Evolutionary conservation across 345 rosid species (phyloP).

Genomic region (Odontarrhena argentea): DNA sequence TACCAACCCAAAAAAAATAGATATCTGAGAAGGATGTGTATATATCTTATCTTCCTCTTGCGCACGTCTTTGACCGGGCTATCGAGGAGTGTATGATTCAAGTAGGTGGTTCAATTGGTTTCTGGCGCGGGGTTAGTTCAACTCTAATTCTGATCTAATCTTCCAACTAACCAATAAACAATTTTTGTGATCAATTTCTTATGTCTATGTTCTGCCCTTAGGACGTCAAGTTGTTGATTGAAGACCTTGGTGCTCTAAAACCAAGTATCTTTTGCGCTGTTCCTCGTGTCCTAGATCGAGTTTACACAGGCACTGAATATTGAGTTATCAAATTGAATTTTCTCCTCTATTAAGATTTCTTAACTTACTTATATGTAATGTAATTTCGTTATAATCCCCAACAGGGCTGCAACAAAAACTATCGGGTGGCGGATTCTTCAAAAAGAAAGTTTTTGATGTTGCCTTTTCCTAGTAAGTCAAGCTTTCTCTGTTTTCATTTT

Average conservation of each 20-base stretch:
- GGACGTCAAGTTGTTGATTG: conserved; percentile 91
- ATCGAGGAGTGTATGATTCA: conserved; percentile 81
- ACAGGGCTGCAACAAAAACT: conserved; percentile 82
- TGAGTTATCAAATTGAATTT: no score
- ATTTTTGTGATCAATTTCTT: neutral
- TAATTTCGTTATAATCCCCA: neutral
- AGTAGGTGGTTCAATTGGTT: conserved; percentile 84
- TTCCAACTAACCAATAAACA: neutral
- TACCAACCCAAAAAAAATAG: conserved; percentile 10
- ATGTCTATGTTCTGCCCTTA: conserved; percentile 20
- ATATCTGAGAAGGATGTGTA: conserved; percentile 61
- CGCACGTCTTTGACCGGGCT: conserved; percentile 92
- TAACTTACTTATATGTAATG: neutral
- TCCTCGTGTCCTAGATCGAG: conserved; percentile 90
- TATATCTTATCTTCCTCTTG: conserved; percentile 95
- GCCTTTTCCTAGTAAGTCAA: conserved; percentile 79
- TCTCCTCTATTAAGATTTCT: neutral
- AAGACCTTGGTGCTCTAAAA: conserved; percentile 91
- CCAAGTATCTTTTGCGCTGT: conserved; percentile 92
- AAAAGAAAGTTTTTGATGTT: conserved; percentile 59
- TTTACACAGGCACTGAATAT: conserved; percentile 57
- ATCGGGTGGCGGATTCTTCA: conserved; percentile 65
- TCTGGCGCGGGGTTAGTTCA: conserved; percentile 93
- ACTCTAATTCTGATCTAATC: neutral
- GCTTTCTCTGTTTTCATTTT: neutral